Base-by-base conservation (phyloP, 192 early-diverging fungal species). In the Podila minutissima region DNA sequence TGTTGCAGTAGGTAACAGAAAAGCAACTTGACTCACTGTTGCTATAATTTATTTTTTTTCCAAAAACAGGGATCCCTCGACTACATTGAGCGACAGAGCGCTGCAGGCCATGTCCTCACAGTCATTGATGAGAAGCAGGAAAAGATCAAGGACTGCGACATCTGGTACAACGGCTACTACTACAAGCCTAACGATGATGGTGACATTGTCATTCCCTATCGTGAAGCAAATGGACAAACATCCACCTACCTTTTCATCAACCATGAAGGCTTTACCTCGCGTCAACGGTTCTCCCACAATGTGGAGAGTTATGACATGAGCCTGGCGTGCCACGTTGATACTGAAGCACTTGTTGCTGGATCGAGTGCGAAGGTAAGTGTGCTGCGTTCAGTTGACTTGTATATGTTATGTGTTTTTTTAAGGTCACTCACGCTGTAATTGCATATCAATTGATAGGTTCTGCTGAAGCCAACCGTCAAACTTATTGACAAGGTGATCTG, bases 41-140 rank as follows among this genome's bases (percentile, higher is more conserved):
- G n/a, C n/a, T n/a, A n/a, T n/a, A n/a, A n/a, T n/a, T n/a, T n/a
- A n/a, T n/a, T n/a, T n/a, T n/a, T n/a, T n/a, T n/a, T n/a, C n/a
- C n/a, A n/a, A n/a, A n/a, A n/a, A n/a, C n/a, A 88, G 85, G 87
- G 85, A 13, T 69, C 72, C 41, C 65, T 86, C 20, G 74, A 82
- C 22, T 86, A 72, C 33, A 57, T 88, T 22, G 62, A 83, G 31
- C 82, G 82, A 66, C 72, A 82, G 7, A 85, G 83, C 58, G 62
- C 79, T 2, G 83, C 82, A 1, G 87, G 87, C 15, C 87, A 88
- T 67, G 32, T 86, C 28, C 60, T 88, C 4, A 71, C 71, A 2
- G 69, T 86, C 15, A 63, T 85, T n/a, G 82, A 88, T 55, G 87
- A 88, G 50, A 59, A 75, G 2, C 68, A 77, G 17, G 35, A 71